Base-by-base conservation (phyloP, 2,329 filamentous ascomycete species). In the Alternaria postmessia region DNA sequence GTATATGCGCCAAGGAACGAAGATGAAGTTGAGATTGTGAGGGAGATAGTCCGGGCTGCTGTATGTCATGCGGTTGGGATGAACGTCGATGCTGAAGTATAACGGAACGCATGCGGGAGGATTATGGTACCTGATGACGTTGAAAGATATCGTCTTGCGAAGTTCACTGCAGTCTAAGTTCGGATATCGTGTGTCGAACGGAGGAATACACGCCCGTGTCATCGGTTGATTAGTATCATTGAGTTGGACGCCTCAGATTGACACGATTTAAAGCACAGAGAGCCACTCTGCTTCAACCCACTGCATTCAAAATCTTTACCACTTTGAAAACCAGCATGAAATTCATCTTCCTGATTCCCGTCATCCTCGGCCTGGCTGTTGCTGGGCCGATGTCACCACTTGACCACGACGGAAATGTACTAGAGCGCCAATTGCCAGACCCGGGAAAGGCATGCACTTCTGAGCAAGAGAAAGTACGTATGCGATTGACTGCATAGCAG, bases 1-100 rank as follows among this genome's bases (percentile, higher is more conserved):
- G 83, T 96, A 14, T 96, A 96, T 79, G 91, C 92, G 14, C 92
- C 93, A 3, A 82, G 91, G 70, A 84, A 89, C 65, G 84, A 88
- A 59, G 83, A 85, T 32, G 92, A 96, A 74, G 78, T 95, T 28
- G 83, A 86, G 57, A 84, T 88, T 44, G 85, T 93, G 6, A 85
- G 86, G 74, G 82, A 84, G 66, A 92, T 96, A 66, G 87, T 95
- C 49, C 86, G 89, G 69, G 91, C 91, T 3, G 91, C 89, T 3
- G 86, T 89, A 7, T 93, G 89, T 85, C 91, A 84, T 80, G 83
- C 85, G 16, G 73, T 75, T 22, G 78, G 76, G 24, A 64, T 54
- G 65, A 62, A 69, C 14, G 38, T 71, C 8, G 48, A 67, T 9
- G 59, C 34, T 12, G 7, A 30, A 18, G 12, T 11, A 9, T 34